Base-by-base conservation (phyloP, 352 stramenopile genomes). In the Pythium utonaiense region DNA sequence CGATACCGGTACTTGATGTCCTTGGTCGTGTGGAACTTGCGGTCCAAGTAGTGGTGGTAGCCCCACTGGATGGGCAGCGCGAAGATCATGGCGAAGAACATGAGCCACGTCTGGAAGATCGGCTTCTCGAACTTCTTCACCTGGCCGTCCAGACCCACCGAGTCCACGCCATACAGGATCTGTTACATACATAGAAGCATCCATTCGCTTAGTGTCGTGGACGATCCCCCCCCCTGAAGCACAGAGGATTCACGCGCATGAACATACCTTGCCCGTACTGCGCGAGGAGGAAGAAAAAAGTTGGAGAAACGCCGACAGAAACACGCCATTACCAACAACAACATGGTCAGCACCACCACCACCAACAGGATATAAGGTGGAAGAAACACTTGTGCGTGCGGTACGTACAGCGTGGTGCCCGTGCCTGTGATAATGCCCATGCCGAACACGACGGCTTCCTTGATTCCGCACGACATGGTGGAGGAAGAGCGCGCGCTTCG, bases 11-110 rank as follows among this genome's bases (percentile, higher is more conserved):
- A 89, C 60, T 89, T 92, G 64, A 89, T 81, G 33, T 79, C 77
- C 67, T 74, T 75, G 21, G 69, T 80, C 50, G 65, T 63, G 33
- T 81, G 71, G 78, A 78, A 92, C 57, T 95, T 71, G 33, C 73
- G 76, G 58, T 93, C 80, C 9, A 92, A 62, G 55, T 93, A 71
- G 69, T 78, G 90, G 57, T 90, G 85, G 63, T 95, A 95, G 9
- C 62, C 63, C 73, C 78, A 96, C 66, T 98, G 95, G 67, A 98
- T 97, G 16, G 91, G 75, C 16, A 98, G 70, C 19, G 89, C 93
- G 62, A 97, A 97, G 24, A 93, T 64, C 95, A 98, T 98, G 36
- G 93, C 93, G 8, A 98, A 71, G 73, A 98, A 98, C 94, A 98
- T 98, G 63, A 96, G 88, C 79, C 96, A 98, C 16, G 95, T 98